Percentiles rank a stretch among this genome's conserved stretches.
phyloP scores from a whole-genome alignment of 2,329 filamentous ascomycete genomes.

The Lachnellula hyalina region DNA sequence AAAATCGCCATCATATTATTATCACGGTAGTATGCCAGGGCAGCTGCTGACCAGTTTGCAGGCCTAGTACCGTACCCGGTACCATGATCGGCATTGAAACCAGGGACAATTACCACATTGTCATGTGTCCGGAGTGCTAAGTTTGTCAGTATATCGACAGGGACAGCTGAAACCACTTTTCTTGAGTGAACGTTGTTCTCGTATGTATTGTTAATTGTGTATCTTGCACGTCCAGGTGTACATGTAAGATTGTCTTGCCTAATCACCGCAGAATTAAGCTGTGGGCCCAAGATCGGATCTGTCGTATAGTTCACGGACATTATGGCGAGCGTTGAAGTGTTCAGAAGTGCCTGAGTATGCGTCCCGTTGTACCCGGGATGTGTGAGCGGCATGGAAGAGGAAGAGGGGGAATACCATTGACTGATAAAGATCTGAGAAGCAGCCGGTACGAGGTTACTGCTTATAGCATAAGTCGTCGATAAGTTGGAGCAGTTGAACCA shows the following conservation, averaged over 20 bases:
- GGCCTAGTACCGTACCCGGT: background rate
- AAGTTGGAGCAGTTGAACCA: background rate
- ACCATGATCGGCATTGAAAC: background rate
- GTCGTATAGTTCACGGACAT: too few species aligned
- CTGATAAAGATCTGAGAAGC: too few species aligned
- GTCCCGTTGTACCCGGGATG: too few species aligned
- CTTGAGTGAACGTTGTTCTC: background rate
- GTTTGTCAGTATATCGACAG: background rate
- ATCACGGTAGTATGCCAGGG: background rate
- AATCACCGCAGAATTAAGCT: background rate
- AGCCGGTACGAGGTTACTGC: too few species aligned
- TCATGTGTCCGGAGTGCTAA: background rate
- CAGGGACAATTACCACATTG: background rate
- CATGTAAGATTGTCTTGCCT: background rate
- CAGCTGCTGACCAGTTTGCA: background rate
- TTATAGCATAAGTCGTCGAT: too few species aligned
- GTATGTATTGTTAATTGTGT: background rate
- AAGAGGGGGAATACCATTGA: too few species aligned
- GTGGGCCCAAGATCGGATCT: too few species aligned
- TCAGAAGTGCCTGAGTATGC: too few species aligned
- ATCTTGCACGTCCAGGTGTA: background rate
- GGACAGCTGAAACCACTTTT: background rate
- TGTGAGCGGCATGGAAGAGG: too few species aligned
- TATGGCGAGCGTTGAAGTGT: too few species aligned
- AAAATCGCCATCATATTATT: background rate